Evolutionary conservation across 2,329 filamentous ascomycete species (phyloP), one percentile per base, ranked within the genome.

Genomic region (Phoma sp.): DNA sequence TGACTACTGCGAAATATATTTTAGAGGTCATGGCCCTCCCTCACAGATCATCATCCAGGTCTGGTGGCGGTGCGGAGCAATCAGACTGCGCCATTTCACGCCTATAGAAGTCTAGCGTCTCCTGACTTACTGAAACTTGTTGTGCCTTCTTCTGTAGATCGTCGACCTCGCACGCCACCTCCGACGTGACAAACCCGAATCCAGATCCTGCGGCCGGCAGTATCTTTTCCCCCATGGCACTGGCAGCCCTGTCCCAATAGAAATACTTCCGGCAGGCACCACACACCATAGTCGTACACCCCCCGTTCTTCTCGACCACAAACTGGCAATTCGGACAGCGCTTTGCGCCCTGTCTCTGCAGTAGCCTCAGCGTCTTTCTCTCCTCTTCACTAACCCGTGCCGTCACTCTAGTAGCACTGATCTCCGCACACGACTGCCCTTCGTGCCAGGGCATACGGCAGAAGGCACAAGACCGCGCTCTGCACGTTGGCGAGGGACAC

Each of bases 301-400:
- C 69, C 1, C 67, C 67, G 22, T 68, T 66, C 33, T 70, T 70
- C 49, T 70, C 68, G 25, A 72, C 66, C 1, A 71, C 64, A 2
- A 72, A 39, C 11, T 63, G 58, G 50, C 69, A 72, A 27, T 71
- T 68, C 1, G 69, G 67, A 54, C 69, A 72, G 2, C 69, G 58
- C 36, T 62, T 67, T 1, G 61, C 68, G 38, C 68, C 64, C 29
- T 60, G 64, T 3, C 38, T 37, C 44, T 70, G 63, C 62, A 72
- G 64, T 0, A 67, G 14, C 27, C 59, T 30, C 25, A 71, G 56
- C 4, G 58, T 67, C 0, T 62, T 54, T 22, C 62, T 67, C 49
- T 70, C 68, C 0, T 53, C 23, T 7, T 62, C 57, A 5, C 54
- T 62, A 61, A 72, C 67, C 40, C 56, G 43, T 14, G 60, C 58